Conservation (phyloP, 2,329 filamentous ascomycete species). For the Metarhizium robertsii region DNA sequence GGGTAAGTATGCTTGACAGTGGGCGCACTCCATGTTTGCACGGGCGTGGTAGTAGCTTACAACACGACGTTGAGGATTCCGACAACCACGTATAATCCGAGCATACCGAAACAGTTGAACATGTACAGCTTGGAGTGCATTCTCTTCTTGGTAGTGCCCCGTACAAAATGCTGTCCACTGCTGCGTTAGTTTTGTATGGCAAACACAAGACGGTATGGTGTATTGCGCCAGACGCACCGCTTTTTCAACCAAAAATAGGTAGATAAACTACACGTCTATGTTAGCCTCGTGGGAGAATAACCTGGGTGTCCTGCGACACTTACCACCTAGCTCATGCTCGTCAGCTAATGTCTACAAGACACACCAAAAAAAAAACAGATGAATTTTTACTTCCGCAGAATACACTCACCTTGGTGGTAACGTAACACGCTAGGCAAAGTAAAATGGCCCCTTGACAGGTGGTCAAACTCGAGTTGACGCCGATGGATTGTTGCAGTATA, state of each 20-base stretch:
- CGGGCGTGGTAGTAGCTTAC: slow-evolving; percentile 27
- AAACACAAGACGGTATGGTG: neutral
- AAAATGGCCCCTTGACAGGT: slow-evolving; percentile 51
- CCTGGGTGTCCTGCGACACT: slow-evolving; percentile 1
- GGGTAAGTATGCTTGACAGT: no score
- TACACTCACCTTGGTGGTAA: slow-evolving; percentile 48
- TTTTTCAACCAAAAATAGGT: slow-evolving; percentile 56
- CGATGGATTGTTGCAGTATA: slow-evolving; percentile 46
- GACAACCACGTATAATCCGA: slow-evolving; percentile 34
- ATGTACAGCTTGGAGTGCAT: slow-evolving; percentile 48
- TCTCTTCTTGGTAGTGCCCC: slow-evolving; percentile 39
- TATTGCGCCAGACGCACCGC: slow-evolving; percentile 29
- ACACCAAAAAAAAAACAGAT: neutral
- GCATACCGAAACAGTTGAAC: slow-evolving; percentile 52
- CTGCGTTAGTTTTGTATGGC: no score
- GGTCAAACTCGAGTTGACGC: slow-evolving; percentile 38
- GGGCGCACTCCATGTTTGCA: neutral
- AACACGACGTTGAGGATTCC: slow-evolving; percentile 51
- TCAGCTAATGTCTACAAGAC: slow-evolving; percentile 11
- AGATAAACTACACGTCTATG: slow-evolving; percentile 36
- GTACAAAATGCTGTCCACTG: slow-evolving; percentile 42
- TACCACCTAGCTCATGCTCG: slow-evolving; percentile 12
- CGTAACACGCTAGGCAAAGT: slow-evolving; percentile 51
- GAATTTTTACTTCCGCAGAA: neutral
- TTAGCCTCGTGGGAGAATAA: neutral